Base-by-base conservation (phyloP, 1,284 basidiomycete species). In the Rhodotorula sp. region DNA sequence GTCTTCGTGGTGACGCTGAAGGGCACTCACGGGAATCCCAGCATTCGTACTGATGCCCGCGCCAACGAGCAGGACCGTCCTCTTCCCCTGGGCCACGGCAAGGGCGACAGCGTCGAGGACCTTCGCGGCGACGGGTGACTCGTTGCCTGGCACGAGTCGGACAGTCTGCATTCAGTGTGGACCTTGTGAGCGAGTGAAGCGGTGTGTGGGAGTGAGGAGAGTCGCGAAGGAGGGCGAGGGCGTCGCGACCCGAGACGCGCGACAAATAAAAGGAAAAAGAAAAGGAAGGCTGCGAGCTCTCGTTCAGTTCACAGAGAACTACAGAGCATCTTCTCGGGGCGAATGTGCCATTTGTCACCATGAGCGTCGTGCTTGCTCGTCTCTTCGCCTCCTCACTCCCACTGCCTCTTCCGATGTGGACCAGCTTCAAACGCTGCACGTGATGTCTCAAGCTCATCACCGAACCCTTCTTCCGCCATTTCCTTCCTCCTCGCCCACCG, bases 21-120 rank as follows among this genome's bases (percentile, higher is more conserved):
- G 56, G 91, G 90, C 76, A 94, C 94, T 80, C 94, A 94, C 92
- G 11, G 93, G 93, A 77, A 96, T 94, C 57, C 93, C 93, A 79
- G 89, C 91, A 32, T 90, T 91, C 79, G 92, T 95, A 44, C 91
- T 94, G 68, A 95, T 94, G 54, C 93, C 93, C 11, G 93, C 93
- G 27, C 93, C 93, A 53, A 90, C 91, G 73, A 95, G 89, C 11
- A 94, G 87, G 22, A 95, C 85, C 69, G 93, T 89, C 81, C 86
- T 88, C 82, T 89, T 92, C 80, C 87, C 86, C 81, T 90, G 93
- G 24, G 88, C 89, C 48, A 95, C 88, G 10, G 87, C 83, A 5
- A 87, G 83, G 17, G 91, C 91, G 52, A 94, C 80, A 63, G 87
- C 87, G 10, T 67, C 68, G 54, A 73, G 36, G 29, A 36, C 59